Conservation (phyloP, 805 yeast genomes). For the Blastobotrys muscicola region DNA sequence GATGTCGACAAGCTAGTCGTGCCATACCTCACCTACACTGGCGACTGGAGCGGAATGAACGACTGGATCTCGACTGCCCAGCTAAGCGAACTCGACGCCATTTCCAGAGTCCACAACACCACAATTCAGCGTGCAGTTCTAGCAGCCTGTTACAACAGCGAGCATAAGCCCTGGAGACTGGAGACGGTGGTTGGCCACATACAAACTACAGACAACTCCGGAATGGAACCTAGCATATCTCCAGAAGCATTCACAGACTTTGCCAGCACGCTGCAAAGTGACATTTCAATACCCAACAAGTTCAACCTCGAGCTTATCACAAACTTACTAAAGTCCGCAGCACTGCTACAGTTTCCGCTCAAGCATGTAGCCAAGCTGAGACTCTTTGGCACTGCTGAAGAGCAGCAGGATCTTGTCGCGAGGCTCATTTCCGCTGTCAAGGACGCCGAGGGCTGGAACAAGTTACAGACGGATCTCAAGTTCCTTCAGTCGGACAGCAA, state of each 20-base stretch:
- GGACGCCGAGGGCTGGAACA: conserved; percentile 11
- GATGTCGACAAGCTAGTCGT: conserved; percentile 20
- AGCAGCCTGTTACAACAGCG: conserved; percentile 13
- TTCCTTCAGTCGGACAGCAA: not conserved
- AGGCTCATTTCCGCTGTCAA: conserved; percentile 2
- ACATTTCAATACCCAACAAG: not conserved
- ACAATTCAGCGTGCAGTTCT: conserved; percentile 12
- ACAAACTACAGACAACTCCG: not conserved
- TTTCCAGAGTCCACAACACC: conserved; percentile 7
- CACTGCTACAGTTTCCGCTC: not conserved
- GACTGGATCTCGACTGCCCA: conserved; percentile 8
- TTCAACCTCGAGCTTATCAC: not conserved
- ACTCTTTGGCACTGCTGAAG: not conserved
- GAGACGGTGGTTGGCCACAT: not conserved
- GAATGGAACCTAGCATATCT: not conserved
- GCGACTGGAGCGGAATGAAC: conserved; percentile 13
- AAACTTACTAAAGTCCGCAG: not conserved
- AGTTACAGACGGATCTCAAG: conserved; percentile 1
- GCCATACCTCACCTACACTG: conserved; percentile 22
- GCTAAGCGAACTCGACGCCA: no score
- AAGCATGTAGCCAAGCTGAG: not conserved
- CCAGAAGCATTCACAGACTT: not conserved
- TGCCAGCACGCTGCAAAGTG: no score
- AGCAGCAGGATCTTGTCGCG: not conserved
- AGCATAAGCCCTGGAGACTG: not conserved